These are phyloP conservation scores for Corynespora cassiicola DNA, from an alignment of 2,329 filamentous ascomycete genomes.

Conservation along the genomic window DNA sequence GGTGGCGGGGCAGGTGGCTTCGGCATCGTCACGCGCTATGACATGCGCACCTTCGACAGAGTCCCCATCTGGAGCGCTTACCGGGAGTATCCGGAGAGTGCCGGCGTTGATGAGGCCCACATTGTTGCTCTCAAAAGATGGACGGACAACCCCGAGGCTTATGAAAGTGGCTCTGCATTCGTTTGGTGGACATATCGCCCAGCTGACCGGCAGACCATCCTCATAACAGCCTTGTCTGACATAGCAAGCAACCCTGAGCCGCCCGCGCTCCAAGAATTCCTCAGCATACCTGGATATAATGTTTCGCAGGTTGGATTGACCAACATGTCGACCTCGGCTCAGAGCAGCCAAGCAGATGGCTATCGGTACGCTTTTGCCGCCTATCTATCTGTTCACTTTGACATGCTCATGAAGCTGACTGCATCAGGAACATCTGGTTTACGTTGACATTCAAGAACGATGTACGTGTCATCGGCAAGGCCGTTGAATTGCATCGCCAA, in stretches of 20 bases:
- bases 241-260: no score
- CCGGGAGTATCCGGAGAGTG: no score
- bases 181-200: constrained; percentile 19
- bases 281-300: no score
- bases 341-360: no score
- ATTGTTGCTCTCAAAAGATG: constrained; percentile 19
- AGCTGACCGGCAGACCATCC: no score
- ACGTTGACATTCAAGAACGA: constrained; percentile 34
- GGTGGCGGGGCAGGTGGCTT: constrained; percentile 44
- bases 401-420: no score
- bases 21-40: constrained; percentile 40
- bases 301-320: no score
- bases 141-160: constrained; percentile 22
- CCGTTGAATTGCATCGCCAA: constrained; percentile 46
- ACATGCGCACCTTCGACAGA: constrained; percentile 26
- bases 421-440: constrained; percentile 18
- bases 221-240: no score
- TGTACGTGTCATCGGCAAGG: constrained; percentile 38
- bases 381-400: no score
- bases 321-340: no score
- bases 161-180: constrained; percentile 4
- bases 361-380: no score
- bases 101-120: neutral
- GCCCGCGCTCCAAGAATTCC: no score
- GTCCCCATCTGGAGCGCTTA: constrained; percentile 1